Conservation (phyloP, 140 eudicot species). For the Ambrosia hybrid region DNA sequence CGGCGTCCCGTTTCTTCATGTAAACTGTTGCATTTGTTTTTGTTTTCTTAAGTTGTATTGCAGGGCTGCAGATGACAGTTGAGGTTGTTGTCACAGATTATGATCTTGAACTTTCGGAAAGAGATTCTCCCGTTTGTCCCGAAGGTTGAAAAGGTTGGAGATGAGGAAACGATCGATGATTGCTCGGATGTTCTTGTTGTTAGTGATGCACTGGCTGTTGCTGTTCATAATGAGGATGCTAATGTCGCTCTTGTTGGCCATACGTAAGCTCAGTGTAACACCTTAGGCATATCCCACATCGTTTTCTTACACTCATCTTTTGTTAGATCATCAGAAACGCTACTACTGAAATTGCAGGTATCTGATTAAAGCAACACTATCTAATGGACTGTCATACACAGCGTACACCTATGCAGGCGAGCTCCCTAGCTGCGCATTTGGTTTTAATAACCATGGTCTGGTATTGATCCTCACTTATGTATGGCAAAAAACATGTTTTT, state of each 20-base stretch:
- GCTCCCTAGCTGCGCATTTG: slow-evolving; percentile 98
- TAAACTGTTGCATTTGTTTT: slow-evolving; percentile 11
- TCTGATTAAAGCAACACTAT: slow-evolving; percentile 59
- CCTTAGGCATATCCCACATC: too few species aligned
- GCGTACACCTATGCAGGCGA: slow-evolving; percentile 99
- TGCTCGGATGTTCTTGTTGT: slow-evolving; percentile 90
- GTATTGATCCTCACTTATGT: slow-evolving; percentile 33
- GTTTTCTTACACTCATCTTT: background rate
- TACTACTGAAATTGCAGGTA: slow-evolving; percentile 49
- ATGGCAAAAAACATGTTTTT: background rate
- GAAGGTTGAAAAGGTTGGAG: slow-evolving; percentile 14
- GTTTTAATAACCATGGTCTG: slow-evolving; percentile 82
- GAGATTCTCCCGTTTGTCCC: slow-evolving; percentile 78
- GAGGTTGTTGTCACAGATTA: slow-evolving; percentile 44
- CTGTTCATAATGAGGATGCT: slow-evolving; percentile 95
- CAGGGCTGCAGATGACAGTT: background rate
- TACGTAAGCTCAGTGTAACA: slow-evolving; percentile 43
- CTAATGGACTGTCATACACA: slow-evolving; percentile 61
- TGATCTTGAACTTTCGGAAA: slow-evolving; percentile 79
- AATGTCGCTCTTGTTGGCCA: slow-evolving; percentile 84
- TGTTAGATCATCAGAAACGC: background rate
- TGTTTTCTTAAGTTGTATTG: background rate
- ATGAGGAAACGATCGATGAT: slow-evolving; percentile 60
- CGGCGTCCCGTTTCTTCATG: slow-evolving; percentile 67
- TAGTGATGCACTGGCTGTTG: slow-evolving; percentile 73